Evolutionary conservation across 2,329 filamentous ascomycete species (phyloP).

Genomic region (Albophoma yamanashiensis): DNA sequence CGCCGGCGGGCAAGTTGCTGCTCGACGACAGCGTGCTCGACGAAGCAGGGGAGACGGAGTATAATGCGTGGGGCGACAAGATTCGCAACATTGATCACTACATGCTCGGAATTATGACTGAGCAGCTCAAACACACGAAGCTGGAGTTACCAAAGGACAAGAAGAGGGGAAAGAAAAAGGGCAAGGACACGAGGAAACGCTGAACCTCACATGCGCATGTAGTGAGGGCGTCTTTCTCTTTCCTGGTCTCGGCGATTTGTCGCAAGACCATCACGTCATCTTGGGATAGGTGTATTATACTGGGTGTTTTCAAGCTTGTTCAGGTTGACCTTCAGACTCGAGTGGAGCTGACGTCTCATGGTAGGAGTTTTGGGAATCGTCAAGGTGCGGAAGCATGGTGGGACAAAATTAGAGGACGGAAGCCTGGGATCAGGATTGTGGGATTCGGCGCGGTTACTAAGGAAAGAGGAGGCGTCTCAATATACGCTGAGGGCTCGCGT

Average conservation of each 20-base stretch:
- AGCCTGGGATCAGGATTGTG: neutral
- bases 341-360: neutral
- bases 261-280: neutral
- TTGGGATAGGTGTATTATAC: neutral
- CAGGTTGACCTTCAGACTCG: neutral
- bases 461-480: neutral
- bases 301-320: neutral
- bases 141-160: slow-evolving; percentile 55
- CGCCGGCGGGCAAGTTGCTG: slow-evolving; percentile 30
- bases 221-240: neutral
- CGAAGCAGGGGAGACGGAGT: slow-evolving; percentile 32
- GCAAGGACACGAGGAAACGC: slow-evolving; percentile 45
- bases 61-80: slow-evolving; percentile 47
- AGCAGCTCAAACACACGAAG: slow-evolving; percentile 45
- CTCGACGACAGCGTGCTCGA: slow-evolving; percentile 18
- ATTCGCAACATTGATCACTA: slow-evolving; percentile 63
- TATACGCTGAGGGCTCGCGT: neutral
- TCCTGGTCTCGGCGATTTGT: neutral
- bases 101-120: slow-evolving; percentile 60
- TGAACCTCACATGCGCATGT: slow-evolving; percentile 8
- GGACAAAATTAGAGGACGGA: neutral
- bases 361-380: neutral
- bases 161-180: slow-evolving; percentile 45
- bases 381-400: neutral
- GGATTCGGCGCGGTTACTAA: neutral